Evolutionary conservation across 2,329 filamentous ascomycete species (phyloP), one percentile per base, ranked within the genome.

Genomic region (Talaromyces sp.): DNA sequence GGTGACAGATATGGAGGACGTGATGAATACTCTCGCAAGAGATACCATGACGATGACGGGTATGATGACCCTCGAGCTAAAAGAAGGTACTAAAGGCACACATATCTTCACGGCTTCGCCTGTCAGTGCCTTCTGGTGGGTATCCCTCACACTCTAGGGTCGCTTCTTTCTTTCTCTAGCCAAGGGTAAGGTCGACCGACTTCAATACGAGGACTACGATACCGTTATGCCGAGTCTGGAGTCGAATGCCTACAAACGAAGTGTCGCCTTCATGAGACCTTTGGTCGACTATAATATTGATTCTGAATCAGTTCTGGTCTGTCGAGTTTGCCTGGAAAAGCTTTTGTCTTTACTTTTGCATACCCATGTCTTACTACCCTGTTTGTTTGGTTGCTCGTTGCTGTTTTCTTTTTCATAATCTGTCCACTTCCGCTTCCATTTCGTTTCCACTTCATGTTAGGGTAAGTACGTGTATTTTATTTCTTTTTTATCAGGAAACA

Each of bases 31-130:
- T 78, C 75, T 76, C 85, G 72, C 84, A 90, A 81, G 70, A 85
- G 88, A 72, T 82, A 86, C 57, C 91, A 89, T 75, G 92, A 95
- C 57, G 89, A 88, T 70, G 87, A 87, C 72, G 84, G 85, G 65
- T 88, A 92, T 77, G 91, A 96, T 71, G 92, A 96, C 75, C 80
- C 81, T 56, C 81, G 85, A 67, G 80, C 79, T 67, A 81, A 84
- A 71, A 80, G 85, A 70, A 80, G 85, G 70, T 88, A 87, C 72
- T 86, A 76, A 61, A 52, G 32, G 38, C 52, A 48, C 46, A 32
- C 46, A 48, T 46, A 24, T 58, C 11, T 35, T 56, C 55, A 41
- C 46, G 50, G 56, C 31, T 21, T 50, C 27, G 54, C 12, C 54
- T 32, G 19, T 26, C 64, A 64, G 68, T 63, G 69, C 69, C 75